These are phyloP conservation scores for Scheffersomyces lignicola DNA, from an alignment of 1,139 yeast species.

Conservation along the genomic window DNA sequence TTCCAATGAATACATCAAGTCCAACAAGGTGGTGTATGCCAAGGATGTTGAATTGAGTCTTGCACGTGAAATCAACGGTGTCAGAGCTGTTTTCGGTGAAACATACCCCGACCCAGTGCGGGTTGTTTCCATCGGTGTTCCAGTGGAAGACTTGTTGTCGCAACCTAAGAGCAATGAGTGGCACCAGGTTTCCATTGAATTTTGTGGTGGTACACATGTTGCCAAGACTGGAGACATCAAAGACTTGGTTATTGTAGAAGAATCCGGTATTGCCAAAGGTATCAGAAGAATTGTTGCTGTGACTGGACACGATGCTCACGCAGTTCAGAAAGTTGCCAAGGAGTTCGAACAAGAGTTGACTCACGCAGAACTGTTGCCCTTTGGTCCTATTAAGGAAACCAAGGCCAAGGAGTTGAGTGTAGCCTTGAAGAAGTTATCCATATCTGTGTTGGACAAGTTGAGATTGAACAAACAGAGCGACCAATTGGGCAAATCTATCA, in stretches of 20 bases:
- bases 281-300: constrained; percentile 97
- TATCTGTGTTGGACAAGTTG: constrained; percentile 81
- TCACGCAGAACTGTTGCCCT: constrained; percentile 56
- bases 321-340: constrained; percentile 78
- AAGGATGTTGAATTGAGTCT: constrained; percentile 73
- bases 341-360: constrained; percentile 66
- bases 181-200: constrained; percentile 80
- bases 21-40: constrained; percentile 71
- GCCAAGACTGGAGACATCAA: constrained; percentile 90
- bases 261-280: constrained; percentile 98
- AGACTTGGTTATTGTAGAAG: constrained; percentile 86
- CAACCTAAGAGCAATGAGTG: constrained; percentile 74
- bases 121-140: constrained; percentile 92
- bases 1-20: constrained; percentile 68
- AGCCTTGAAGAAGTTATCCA: constrained; percentile 73
- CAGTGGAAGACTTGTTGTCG: constrained; percentile 76
- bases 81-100: constrained; percentile 98
- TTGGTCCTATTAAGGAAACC: constrained; percentile 74
- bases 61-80: constrained; percentile 77
- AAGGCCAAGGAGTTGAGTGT: constrained; percentile 82
- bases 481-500: constrained; percentile 79
- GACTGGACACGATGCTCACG: constrained; percentile 87
- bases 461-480: constrained; percentile 71
- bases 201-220: constrained; percentile 99
- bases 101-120: constrained; percentile 99